These are phyloP conservation scores for Podaxis carcinomalis DNA, from an alignment of 768 basidiomycete species.

Conservation along the genomic window DNA sequence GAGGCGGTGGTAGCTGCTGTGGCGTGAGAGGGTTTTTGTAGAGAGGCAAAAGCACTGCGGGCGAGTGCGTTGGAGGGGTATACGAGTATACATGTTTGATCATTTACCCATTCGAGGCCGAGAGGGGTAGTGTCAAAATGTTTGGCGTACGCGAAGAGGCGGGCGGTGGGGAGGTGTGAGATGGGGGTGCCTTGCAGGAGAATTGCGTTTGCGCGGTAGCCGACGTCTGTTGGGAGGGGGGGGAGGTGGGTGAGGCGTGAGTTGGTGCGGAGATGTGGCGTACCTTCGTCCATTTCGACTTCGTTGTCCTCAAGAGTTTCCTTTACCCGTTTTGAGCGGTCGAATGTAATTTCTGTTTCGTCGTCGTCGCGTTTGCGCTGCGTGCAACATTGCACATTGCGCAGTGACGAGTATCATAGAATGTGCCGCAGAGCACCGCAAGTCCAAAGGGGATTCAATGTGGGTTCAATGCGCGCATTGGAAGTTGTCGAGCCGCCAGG, in stretches of 20 bases:
- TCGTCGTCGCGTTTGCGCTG: constrained; percentile 42
- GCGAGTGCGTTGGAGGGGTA: constrained; percentile 57
- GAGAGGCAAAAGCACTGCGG: constrained; percentile 18
- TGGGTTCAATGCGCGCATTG: neutral
- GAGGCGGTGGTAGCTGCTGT: constrained; percentile 25
- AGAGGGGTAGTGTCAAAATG: constrained; percentile 74
- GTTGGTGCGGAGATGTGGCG: neutral
- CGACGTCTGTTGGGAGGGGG: constrained; percentile 30
- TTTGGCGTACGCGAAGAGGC: constrained; percentile 78
- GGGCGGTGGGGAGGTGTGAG: constrained; percentile 66
- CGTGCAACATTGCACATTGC: neutral
- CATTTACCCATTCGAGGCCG: constrained; percentile 84
- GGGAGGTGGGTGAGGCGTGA: neutral
- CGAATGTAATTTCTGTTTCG: constrained; percentile 24
- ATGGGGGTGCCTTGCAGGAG: constrained; percentile 62
- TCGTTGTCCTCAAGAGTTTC: constrained; percentile 26
- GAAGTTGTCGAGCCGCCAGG: neutral
- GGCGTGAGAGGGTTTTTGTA: neutral
- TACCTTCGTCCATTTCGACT: constrained; percentile 34
- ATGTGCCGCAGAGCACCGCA: neutral
- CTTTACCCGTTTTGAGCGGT: neutral
- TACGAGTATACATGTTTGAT: constrained; percentile 76
- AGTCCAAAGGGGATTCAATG: no score
- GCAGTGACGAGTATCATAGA: neutral
- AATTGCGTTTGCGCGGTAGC: constrained; percentile 60